Conservation (phyloP, 208 protist species). For the Crithidia acanthocephali region DNA sequence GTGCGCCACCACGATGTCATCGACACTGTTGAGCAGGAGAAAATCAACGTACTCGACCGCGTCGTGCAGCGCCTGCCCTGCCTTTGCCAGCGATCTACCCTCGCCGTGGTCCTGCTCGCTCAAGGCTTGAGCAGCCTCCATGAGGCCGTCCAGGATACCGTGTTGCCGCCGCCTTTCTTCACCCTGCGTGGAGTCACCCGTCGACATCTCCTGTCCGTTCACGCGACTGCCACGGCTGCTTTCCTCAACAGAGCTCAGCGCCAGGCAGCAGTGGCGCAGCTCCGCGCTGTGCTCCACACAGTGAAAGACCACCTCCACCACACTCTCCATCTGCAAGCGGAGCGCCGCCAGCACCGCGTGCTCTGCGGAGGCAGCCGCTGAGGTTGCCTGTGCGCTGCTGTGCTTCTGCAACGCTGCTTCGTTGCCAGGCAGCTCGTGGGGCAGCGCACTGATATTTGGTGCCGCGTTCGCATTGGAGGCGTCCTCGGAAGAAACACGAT, state of each 20-base stretch:
- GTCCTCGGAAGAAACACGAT: too few species aligned
- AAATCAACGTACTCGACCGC: constrained; percentile 7
- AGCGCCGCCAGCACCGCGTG: not conserved
- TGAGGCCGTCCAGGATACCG: too few species aligned
- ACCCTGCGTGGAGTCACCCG: not conserved
- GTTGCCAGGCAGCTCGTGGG: too few species aligned
- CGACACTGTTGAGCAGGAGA: constrained; percentile 15
- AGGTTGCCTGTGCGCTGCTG: not conserved
- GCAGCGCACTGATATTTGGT: too few species aligned
- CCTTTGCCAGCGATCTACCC: too few species aligned
- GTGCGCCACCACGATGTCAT: constrained; percentile 15
- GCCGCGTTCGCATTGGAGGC: too few species aligned
- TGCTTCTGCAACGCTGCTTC: too few species aligned
- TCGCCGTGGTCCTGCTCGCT: too few species aligned
- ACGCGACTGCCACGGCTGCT: too few species aligned
- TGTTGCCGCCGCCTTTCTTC: constrained; percentile 3
- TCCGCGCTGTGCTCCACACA: constrained; percentile 22
- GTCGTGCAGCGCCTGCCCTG: too few species aligned
- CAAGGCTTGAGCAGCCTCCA: too few species aligned
- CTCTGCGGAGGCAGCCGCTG: not conserved
- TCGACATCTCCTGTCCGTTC: not conserved
- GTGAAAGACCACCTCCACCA: not conserved
- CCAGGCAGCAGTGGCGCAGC: constrained; percentile 9
- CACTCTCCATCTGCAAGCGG: not conserved
- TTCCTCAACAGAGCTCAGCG: not conserved